Evolutionary conservation across 116 monocot genomes (phyloP), one percentile per base, ranked within the genome.

Genomic region (Zostera marina): DNA sequence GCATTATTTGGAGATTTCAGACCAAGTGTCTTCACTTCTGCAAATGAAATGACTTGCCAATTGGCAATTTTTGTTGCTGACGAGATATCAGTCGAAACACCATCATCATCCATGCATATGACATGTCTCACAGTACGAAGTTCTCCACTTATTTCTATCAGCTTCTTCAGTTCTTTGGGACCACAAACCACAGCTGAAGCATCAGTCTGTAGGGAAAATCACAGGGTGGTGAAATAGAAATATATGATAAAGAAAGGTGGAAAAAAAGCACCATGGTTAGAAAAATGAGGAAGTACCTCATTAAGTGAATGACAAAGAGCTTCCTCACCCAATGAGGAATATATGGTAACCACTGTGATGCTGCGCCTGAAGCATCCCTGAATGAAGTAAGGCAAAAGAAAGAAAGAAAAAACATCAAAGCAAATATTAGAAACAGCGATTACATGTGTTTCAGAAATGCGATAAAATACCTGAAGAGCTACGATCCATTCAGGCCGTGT

Each of bases 241-340:
- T 20, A 38, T 9, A 56, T 38, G 23, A 20, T 56, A 10, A n/a
- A n/a, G n/a, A n/a, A n/a, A n/a, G n/a, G n/a, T n/a, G 6, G 19
- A 21, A 54, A 25, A 22, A 0, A 41, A n/a, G 6, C 60, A 43
- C 22, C 10, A 44, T 21, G 49, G 49, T 19, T 51, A 59, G 4
- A 9, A 22, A 41, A 11, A 53, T 23, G 21, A 54, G 54, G 46
- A 3, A 9, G 20, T 21, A 91, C 85, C 85, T 94, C 94, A 71
- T 94, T 94, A 59, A 94, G 58, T 44, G 88, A 94, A 74, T 94
- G 81, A 40, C 79, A 81, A 43, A 94, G 80, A 58, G 94, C 94
- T 22, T 77, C 94, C 73, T 84, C 88, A 3, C 94, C 94, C 42
- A 94, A 58, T 22, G 94, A 84, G 55, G 94, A 67, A 72, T 94